Evolutionary conservation across 2,329 filamentous ascomycete species (phyloP), one percentile per base, ranked within the genome.

Genomic region (Gyromitra esculenta): DNA sequence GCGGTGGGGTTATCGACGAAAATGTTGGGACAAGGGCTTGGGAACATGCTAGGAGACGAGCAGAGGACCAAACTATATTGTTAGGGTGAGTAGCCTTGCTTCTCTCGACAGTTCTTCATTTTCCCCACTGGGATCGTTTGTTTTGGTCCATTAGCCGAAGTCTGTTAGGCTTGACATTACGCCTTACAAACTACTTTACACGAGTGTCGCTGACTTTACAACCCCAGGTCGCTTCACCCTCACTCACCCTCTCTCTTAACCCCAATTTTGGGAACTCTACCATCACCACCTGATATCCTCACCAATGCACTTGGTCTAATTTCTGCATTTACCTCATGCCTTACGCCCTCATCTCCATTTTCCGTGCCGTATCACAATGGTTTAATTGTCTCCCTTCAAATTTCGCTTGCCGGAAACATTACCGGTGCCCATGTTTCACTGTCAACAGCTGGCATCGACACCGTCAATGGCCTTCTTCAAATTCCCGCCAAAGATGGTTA

Each of bases 21-120:
- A 89, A 91, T 25, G 85, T 99, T 65, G 92, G 92, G 15, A 87
- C 89, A 67, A 89, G 93, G 82, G 94, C 94, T 1, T 99, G 96
- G 95, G 96, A 99, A 85, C 96, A 99, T 86, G 95, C 96, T 73
- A 89, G 95, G 80, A 90, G 96, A 78, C 89, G 96, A 85, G 96
- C 96, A 54, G 96, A 99, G 83, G 96, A 99, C 85, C 94, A 93
- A 15, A 97, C 94, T 82, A 92, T 99, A 79, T 87, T 98, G 69
- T 85, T 99, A 80, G 92, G 92, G 93, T 97, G 87, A 80, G 90
- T 48, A 35, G n/a, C 59, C 50, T 60, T 35, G n/a, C 50, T 54
- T 56, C 21, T 50, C 37, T 35, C 4, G 4, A 25, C 25, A 31
- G 1, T 41, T 8, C 21, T 54, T 45, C n/a, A 9, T 13, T 35